Evolutionary conservation across 1,139 yeast genomes (phyloP).

Genomic region (Torulaspora pretoriensis): DNA sequence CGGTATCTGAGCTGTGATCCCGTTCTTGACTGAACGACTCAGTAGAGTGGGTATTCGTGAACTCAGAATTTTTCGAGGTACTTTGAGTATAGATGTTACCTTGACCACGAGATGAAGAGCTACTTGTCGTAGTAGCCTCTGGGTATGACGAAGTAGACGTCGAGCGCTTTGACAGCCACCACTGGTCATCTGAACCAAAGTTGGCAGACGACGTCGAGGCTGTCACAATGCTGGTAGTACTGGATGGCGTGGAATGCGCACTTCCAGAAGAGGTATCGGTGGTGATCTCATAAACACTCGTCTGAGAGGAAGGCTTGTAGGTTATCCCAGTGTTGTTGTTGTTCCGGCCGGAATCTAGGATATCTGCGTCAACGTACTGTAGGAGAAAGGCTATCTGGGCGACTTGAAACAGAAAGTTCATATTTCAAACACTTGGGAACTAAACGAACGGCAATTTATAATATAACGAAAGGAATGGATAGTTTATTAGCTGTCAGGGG

Average conservation of each 20-base stretch:
- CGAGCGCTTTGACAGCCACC: constrained; percentile 1
- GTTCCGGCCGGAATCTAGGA: background rate
- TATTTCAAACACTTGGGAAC: background rate
- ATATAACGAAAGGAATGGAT: constrained; percentile 8
- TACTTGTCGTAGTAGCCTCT: background rate
- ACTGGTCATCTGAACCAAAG: background rate
- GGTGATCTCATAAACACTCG: background rate
- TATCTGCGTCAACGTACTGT: constrained; percentile 1
- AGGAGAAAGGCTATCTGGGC: constrained; percentile 1
- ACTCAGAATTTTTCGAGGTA: background rate
- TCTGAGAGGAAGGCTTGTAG: background rate
- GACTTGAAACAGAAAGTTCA: background rate
- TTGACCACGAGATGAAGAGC: background rate
- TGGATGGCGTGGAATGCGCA: background rate
- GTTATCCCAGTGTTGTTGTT: constrained; percentile 1
- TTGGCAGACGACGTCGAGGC: constrained; percentile 6
- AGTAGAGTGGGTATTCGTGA: background rate
- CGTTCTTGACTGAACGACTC: background rate
- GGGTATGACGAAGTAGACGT: background rate
- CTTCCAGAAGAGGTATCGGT: background rate
- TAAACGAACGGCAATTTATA: constrained; percentile 1
- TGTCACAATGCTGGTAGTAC: constrained; percentile 1
- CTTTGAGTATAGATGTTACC: background rate
- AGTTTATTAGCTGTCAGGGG: constrained; percentile 4
- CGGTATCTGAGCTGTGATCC: background rate